These are phyloP conservation scores for Coccomyxa sp. DNA, from an alignment of 139 green algal species.

Conservation along the genomic window DNA sequence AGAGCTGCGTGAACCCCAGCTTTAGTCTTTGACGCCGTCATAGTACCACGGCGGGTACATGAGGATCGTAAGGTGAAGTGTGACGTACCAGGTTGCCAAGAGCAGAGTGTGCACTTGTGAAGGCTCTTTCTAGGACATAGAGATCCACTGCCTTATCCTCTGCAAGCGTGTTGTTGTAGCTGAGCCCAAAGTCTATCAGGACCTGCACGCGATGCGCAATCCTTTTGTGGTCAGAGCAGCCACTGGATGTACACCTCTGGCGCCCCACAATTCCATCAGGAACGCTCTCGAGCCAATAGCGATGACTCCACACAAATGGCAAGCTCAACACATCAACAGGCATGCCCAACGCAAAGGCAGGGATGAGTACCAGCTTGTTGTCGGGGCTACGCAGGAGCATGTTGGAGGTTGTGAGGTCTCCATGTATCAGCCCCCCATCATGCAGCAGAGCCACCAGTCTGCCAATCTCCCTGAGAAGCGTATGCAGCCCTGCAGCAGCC, in stretches of 20 bases:
- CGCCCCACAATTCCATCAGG: too few species aligned
- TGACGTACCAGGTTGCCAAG: slow-evolving; percentile 26
- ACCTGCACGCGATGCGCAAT: too few species aligned
- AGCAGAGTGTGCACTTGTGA: slow-evolving; percentile 63
- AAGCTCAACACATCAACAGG: too few species aligned
- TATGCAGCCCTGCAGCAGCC: slow-evolving; percentile 18
- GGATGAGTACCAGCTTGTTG: slow-evolving; percentile 32
- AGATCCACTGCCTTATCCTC: slow-evolving; percentile 88
- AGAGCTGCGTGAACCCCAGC: too few species aligned
- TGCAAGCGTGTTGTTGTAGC: slow-evolving; percentile 57
- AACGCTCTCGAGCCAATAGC: too few species aligned
- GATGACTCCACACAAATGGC: too few species aligned
- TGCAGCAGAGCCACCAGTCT: slow-evolving; percentile 70
- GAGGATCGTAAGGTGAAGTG: too few species aligned
- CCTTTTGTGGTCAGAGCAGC: too few species aligned
- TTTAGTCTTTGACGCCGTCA: too few species aligned
- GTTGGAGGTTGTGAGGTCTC: slow-evolving; percentile 89
- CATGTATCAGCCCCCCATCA: slow-evolving; percentile 86
- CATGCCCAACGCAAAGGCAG: too few species aligned
- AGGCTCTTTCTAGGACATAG: slow-evolving; percentile 84
- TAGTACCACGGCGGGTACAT: too few species aligned
- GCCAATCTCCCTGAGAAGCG: slow-evolving; percentile 58
- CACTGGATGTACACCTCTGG: not conserved
- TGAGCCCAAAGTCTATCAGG: slow-evolving; percentile 89
- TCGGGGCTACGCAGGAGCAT: slow-evolving; percentile 62